Percentiles rank a stretch among this genome's conserved stretches.
phyloP scores from a whole-genome alignment of 78 protist genomes.

The Dictyostelium brefeldianum region DNA sequence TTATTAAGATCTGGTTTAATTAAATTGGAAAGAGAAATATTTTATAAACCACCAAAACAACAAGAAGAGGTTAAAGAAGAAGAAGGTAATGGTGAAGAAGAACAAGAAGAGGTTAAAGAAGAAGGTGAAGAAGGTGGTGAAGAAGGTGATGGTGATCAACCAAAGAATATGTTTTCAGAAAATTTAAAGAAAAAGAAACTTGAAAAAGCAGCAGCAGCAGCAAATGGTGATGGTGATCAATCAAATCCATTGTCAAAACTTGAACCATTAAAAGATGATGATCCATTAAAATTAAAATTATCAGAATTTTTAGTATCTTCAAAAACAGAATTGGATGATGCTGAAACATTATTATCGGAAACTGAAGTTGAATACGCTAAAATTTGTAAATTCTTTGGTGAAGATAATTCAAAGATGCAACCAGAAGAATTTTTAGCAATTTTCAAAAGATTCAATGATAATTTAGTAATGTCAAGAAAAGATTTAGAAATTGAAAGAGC shows the following conservation, averaged over 20 bases:
- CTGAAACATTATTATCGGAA: conserved; percentile 30
- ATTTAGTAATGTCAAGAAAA: conserved; percentile 2
- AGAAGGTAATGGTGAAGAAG: no score
- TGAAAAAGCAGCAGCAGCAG: background rate
- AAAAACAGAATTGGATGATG: conserved; percentile 66
- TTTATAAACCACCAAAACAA: background rate
- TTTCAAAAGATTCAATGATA: conserved; percentile 57
- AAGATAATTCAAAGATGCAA: conserved; percentile 30
- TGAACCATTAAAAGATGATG: conserved; percentile 53
- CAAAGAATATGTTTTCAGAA: background rate
- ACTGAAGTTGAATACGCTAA: conserved; percentile 37
- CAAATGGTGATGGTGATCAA: background rate
- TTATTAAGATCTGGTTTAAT: conserved; percentile 35
- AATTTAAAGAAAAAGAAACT: background rate
- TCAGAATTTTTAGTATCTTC: conserved; percentile 69
- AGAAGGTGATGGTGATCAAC: conserved; percentile 2
- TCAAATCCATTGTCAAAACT: background rate
- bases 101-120: background rate
- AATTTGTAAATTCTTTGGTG: conserved; percentile 64
- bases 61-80: background rate
- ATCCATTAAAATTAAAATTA: conserved; percentile 66
- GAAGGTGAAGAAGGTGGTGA: background rate
- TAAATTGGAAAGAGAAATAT: conserved; percentile 43
- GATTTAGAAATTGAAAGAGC: conserved; percentile 62
- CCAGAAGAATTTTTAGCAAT: conserved; percentile 62